Base-by-base conservation (phyloP, 2,329 filamentous ascomycete species). In the Aspergillus uvarum region DNA sequence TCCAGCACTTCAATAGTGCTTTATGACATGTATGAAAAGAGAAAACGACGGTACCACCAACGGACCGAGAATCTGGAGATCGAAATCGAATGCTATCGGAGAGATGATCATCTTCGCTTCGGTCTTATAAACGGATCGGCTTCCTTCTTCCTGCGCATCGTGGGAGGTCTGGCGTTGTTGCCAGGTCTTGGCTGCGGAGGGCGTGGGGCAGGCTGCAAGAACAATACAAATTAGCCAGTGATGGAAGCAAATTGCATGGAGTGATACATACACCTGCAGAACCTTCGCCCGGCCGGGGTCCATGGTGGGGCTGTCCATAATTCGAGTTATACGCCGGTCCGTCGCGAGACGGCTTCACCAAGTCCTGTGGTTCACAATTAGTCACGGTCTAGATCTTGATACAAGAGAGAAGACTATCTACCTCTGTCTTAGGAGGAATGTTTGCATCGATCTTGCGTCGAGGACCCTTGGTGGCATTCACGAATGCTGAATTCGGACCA, bases 111-210 rank as follows among this genome's bases (percentile, higher is more conserved):
- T 60, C 72, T 72, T 58, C 70, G 68, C 62, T 76, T 78, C 16
- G 76, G 76, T 42, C 76, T 70, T 60, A 79, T 78, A 60, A 79
- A 79, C 3, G 75, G 75, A 57, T 78, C 76, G 21, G 61, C 69
- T 22, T 74, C 70, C 61, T 77, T 78, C 66, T 75, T 78, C 52
- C 72, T 76, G 51, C 76, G 74, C 55, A 73, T 69, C 21, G 68
- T 69, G 22, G 71, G 69, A 35, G 71, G 70, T 47, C 68, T 60
- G 26, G 59, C 61, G 32, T 63, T 65, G 12, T 63, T 65, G 12
- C 63, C 64, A 47, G 63, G 61, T 58, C 63, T 59, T 35, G 55
- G 63, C 29, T 59, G 64, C 16, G 65, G 67, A 51, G 63, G 61
- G 12, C 58, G 62, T 50, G 62, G 63, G 35, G 66, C 47, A 51